Evolutionary conservation across 352 stramenopile species (phyloP).

Genomic region (Aphanomyces astaci): DNA sequence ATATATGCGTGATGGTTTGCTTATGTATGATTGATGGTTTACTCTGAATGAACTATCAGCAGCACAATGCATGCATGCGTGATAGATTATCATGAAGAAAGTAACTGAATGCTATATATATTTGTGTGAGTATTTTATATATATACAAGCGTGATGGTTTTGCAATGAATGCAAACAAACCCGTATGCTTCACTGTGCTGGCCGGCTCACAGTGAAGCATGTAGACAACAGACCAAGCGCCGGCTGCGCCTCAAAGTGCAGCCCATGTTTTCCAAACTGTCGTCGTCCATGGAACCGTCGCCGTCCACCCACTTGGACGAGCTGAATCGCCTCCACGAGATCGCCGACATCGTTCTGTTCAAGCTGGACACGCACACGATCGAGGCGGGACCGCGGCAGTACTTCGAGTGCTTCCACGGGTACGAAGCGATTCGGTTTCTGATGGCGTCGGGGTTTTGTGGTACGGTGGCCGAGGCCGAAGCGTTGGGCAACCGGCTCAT

Average conservation of each 20-base stretch:
- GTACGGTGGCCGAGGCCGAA: not conserved
- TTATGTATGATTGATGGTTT: too few species aligned
- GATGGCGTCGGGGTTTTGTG: not conserved
- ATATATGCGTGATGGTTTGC: too few species aligned
- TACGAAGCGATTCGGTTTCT: not conserved
- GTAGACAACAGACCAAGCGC: not conserved
- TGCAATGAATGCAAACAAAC: too few species aligned
- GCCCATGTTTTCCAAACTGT: slow-evolving; percentile 10
- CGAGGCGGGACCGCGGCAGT: not conserved
- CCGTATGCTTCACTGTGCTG: too few species aligned
- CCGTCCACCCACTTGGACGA: not conserved
- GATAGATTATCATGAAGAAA: too few species aligned
- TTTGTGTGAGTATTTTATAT: too few species aligned
- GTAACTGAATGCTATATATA: too few species aligned
- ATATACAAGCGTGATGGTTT: too few species aligned
- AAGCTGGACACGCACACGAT: not conserved
- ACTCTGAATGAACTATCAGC: too few species aligned
- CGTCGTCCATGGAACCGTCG: not conserved
- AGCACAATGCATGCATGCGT: too few species aligned
- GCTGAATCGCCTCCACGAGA: not conserved
- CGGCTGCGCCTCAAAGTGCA: slow-evolving; percentile 2
- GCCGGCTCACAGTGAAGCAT: too few species aligned
- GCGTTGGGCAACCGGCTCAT: slow-evolving; percentile 11
- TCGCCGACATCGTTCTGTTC: slow-evolving; percentile 10
- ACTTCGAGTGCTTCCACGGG: not conserved